A percentile compares a stretch with the other conserved stretches of the same genome.
Evolutionary conservation across 2,329 filamentous ascomycete species (phyloP).

Genomic region (Botrytis galanthina): DNA sequence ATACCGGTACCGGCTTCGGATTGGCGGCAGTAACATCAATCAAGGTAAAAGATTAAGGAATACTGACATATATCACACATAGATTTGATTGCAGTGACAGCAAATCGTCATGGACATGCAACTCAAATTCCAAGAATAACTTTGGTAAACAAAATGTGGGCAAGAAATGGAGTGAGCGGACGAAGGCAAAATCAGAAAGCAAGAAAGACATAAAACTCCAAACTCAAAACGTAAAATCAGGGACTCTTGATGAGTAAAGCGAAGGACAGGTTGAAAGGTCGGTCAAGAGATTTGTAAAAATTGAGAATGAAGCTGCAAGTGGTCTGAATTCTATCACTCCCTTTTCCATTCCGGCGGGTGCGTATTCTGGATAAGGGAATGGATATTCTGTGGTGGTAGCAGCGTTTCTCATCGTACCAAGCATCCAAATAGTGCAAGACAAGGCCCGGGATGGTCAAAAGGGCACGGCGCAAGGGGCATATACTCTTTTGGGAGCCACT

Average conservation of each 20-base stretch:
- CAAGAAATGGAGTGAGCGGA: neutral
- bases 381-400: constrained; percentile 6
- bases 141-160: neutral
- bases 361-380: constrained; percentile 1
- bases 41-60: too few relatives aligned
- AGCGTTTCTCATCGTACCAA: constrained; percentile 8
- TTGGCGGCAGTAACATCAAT: constrained; percentile 14
- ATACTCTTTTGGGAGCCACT: neutral
- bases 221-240: constrained; percentile 1
- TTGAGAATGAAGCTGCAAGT: constrained; percentile 12
- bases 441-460: constrained; percentile 8
- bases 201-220: neutral
- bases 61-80: constrained; percentile 7
- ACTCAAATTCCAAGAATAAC: neutral
- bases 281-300: neutral
- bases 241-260: neutral
- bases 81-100: neutral
- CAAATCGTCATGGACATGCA: neutral
- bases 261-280: neutral
- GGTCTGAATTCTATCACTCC: constrained; percentile 16
- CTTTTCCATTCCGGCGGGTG: constrained; percentile 16
- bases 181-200: neutral
- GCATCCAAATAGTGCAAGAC: constrained; percentile 9
- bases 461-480: constrained; percentile 9
- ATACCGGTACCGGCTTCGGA: constrained; percentile 6